Base-by-base conservation (phyloP, 768 basidiomycete genomes). In the Rhizopogon rudus region DNA sequence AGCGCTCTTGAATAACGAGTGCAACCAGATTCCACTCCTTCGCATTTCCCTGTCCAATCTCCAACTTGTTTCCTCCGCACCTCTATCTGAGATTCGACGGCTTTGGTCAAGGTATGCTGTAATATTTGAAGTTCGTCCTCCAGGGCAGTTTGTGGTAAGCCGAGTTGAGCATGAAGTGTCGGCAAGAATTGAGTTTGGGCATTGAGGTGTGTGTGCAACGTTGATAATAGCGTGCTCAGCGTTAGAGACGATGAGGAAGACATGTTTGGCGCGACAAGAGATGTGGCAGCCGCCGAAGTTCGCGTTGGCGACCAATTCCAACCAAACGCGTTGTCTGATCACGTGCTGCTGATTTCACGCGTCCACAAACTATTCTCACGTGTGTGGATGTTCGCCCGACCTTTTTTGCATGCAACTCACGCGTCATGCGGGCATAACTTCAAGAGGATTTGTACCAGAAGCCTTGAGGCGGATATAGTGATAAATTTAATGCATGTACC, bases 111-210 rank as follows among this genome's bases (percentile, higher is more conserved):
- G 48, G 87, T 83, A 33, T 85, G 77, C 63, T 93, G 87, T 6
- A 96, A 78, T 7, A 78, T 70, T 51, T 79, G 75, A 33, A 95
- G 77, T 56, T 97, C 93, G 67, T 91, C 87, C 66, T 90, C 83
- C 42, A 95, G 81, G 0, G 91, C 86, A 10, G 84, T 83, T 28
- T 82, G 71, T 8, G 93, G 91, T 13, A 95, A 78, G 33, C 91
- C 92, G 14, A 96, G 87, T 64, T 91, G 91, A 1, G 82, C 77
- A 69, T 95, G 92, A 4, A 96, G 76, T 6, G 86, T 83, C 14
- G 91, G 91, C 2, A 96, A 75, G 33, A 91, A 77, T 58, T 88
- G 86, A 0, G 90, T 91, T 70, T 95, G 92, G 1, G 84, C 73
- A 67, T 88, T 87, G 5, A 93, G 74, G 67, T 90, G 87, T 3